Conservation (phyloP, 202 grass and related monocot genomes). For the Schoenoplectus tabernaemontani region DNA sequence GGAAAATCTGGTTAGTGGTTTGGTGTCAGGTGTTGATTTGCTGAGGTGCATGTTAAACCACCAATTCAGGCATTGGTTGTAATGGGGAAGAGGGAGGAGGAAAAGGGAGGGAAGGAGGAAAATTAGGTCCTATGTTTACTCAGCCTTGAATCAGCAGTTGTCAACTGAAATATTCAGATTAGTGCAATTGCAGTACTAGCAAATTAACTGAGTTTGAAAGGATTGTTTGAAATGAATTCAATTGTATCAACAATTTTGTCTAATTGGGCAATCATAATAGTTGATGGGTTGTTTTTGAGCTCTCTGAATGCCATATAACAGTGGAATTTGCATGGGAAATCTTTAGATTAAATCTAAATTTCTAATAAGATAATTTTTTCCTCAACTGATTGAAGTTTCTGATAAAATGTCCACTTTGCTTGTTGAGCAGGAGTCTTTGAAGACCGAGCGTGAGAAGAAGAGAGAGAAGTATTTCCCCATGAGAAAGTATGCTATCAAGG, state of each 20-base stretch:
- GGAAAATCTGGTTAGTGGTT: not conserved
- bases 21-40: not conserved
- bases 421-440: slow-evolving; percentile 46
- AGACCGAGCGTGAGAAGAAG: slow-evolving; percentile 64
- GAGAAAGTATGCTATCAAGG: slow-evolving; percentile 82
- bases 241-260: not conserved
- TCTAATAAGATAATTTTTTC: not conserved
- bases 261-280: not conserved
- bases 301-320: not conserved
- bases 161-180: not conserved
- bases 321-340: not conserved
- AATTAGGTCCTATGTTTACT: no score
- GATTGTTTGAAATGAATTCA: not conserved
- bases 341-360: not conserved
- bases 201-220: not conserved
- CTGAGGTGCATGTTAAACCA: no score
- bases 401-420: not conserved
- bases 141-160: no score
- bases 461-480: slow-evolving; percentile 68
- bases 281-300: not conserved
- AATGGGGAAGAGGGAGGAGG: not conserved
- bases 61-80: no score
- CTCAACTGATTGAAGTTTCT: not conserved
- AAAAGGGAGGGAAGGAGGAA: no score
- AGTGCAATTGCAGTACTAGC: not conserved